Percentiles rank a stretch among this genome's conserved stretches.
These are phyloP conservation scores for Mesotaenium endlicherianum DNA, from an alignment of 139 green algal species.

Conservation along the genomic window DNA sequence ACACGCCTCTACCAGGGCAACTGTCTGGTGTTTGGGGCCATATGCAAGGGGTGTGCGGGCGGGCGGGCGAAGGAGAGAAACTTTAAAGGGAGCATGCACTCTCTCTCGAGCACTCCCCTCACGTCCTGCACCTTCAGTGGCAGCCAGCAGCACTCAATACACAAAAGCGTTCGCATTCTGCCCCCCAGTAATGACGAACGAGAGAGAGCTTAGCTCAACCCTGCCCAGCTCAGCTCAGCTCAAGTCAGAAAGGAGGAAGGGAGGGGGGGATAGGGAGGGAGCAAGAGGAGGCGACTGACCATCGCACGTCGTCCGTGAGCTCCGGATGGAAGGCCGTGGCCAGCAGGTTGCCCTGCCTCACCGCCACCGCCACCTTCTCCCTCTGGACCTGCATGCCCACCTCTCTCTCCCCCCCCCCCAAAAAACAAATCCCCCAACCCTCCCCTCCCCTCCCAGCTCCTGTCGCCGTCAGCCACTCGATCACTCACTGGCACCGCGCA, in stretches of 20 bases:
- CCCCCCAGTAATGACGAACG: too few species aligned
- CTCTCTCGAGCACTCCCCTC: not conserved
- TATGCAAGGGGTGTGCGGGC: not conserved
- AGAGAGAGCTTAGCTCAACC: too few species aligned
- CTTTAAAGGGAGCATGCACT: not conserved
- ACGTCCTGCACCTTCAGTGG: not conserved
- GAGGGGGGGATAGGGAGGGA: not conserved
- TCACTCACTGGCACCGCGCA: too few species aligned
- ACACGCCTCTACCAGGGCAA: not conserved
- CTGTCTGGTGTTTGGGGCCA: not conserved
- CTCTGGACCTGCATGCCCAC: slow-evolving; percentile 10
- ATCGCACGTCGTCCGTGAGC: slow-evolving; percentile 85
- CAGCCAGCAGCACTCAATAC: not conserved
- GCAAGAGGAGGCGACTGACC: slow-evolving; percentile 63
- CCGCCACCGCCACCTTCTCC: slow-evolving; percentile 69
- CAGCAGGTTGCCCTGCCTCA: slow-evolving; percentile 76
- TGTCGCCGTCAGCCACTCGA: too few species aligned
- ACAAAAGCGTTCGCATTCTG: too few species aligned
- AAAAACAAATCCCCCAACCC: too few species aligned
- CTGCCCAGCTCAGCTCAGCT: not conserved
- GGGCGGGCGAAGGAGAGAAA: not conserved
- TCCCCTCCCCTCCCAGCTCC: too few species aligned
- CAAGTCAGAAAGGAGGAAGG: not conserved
- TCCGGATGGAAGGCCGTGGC: slow-evolving; percentile 98
- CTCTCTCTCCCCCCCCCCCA: too few species aligned